phyloP scores from a whole-genome alignment of 768 basidiomycete genomes.

The Asterophora lycoperdoides region DNA sequence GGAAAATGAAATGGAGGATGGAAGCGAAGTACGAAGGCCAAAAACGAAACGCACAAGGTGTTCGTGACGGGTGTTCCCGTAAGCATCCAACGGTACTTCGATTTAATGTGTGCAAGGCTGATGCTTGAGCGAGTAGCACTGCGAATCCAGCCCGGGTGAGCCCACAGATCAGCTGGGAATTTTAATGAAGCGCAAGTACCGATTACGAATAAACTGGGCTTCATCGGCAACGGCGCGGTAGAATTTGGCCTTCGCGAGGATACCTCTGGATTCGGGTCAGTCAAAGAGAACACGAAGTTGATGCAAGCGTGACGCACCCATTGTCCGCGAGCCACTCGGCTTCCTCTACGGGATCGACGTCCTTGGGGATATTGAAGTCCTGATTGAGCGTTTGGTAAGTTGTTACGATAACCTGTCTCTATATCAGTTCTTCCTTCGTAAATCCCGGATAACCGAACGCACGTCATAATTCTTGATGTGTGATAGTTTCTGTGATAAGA shows the following conservation, averaged over 20 bases:
- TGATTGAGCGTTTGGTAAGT: constrained; percentile 69
- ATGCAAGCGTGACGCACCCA: constrained; percentile 36
- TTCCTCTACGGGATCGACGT: constrained; percentile 44
- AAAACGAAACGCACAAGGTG: constrained; percentile 41
- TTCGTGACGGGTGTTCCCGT: constrained; percentile 77
- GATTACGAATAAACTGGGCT: constrained; percentile 71
- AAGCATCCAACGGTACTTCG: constrained; percentile 73
- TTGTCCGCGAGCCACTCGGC: constrained; percentile 42
- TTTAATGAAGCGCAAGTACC: constrained; percentile 30
- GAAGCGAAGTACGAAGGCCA: not conserved
- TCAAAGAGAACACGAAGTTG: not conserved
- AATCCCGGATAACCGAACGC: constrained; percentile 9
- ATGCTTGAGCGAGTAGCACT: constrained; percentile 56
- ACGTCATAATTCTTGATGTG: constrained; percentile 54
- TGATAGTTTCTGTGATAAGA: constrained; percentile 31
- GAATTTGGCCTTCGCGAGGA: constrained; percentile 58
- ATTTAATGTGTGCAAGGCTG: constrained; percentile 53
- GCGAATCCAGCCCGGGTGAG: not conserved
- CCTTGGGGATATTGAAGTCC: constrained; percentile 53
- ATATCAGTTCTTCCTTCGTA: too few species aligned
- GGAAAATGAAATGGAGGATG: too few species aligned
- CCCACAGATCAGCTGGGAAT: not conserved
- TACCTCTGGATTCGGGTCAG: constrained; percentile 37
- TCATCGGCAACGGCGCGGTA: constrained; percentile 76
- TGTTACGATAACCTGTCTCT: constrained; percentile 60